phyloP scores from a whole-genome alignment of 352 stramenopile genomes.

The Pythium graminicola region DNA sequence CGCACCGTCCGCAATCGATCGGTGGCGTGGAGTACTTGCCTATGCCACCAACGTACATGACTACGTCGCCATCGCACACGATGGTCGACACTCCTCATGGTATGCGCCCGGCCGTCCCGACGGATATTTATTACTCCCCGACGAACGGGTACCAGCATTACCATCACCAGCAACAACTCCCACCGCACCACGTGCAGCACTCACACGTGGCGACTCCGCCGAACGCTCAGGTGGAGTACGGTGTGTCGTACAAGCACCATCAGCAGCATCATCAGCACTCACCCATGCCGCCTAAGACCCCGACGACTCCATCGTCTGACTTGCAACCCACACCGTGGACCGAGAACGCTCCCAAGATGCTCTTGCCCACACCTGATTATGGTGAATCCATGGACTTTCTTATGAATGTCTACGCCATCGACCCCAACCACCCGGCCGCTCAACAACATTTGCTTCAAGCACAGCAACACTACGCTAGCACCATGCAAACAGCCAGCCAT shows the following conservation, averaged over 20 bases:
- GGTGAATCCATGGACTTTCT: constrained; percentile 81
- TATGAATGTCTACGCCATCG: constrained; percentile 59
- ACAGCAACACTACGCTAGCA: constrained; percentile 19
- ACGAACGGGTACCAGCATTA: constrained; percentile 11
- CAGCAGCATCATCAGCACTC: neutral
- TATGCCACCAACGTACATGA: constrained; percentile 18
- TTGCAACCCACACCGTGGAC: constrained; percentile 15
- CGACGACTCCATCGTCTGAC: constrained; percentile 6
- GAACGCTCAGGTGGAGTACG: constrained; percentile 9
- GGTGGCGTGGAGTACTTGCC: constrained; percentile 16
- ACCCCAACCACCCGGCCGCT: constrained; percentile 33
- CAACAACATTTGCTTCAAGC: constrained; percentile 15
- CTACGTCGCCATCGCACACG: constrained; percentile 9
- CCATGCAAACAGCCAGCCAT: neutral
- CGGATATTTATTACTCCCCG: constrained; percentile 24
- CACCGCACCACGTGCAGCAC: constrained; percentile 1
- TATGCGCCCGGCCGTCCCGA: constrained; percentile 11
- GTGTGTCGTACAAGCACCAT: constrained; percentile 8
- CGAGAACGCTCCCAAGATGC: constrained; percentile 20
- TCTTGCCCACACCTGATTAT: constrained; percentile 44
- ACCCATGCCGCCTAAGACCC: constrained; percentile 11
- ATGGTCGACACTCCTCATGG: constrained; percentile 13
- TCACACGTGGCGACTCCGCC: constrained; percentile 1
- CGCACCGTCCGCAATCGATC: constrained; percentile 17
- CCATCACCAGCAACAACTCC: constrained; percentile 2